These are phyloP conservation scores for Nitzschia sp. DNA, from an alignment of 108 stramenopile species.

Conservation along the genomic window DNA sequence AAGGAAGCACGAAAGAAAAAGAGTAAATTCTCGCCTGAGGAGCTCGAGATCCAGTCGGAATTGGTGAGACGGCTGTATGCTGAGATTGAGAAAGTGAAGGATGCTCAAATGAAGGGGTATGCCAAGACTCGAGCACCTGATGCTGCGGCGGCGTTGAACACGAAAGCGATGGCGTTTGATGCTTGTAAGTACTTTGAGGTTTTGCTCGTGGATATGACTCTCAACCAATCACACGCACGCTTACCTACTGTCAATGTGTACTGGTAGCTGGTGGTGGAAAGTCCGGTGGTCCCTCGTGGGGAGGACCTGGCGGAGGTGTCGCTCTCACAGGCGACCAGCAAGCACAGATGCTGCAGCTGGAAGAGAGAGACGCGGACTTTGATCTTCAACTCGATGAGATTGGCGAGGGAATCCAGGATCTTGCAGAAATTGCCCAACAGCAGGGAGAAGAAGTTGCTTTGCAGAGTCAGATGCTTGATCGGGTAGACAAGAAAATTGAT, in stretches of 20 bases:
- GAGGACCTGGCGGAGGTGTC: slow-evolving; percentile 34
- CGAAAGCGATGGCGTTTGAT: slow-evolving; percentile 56
- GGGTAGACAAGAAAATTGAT: slow-evolving; percentile 70
- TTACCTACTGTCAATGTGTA: background rate
- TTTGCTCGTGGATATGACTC: no score
- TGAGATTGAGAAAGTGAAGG: slow-evolving; percentile 86
- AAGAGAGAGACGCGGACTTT: slow-evolving; percentile 85
- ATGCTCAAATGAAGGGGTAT: slow-evolving; percentile 73
- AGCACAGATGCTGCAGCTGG: slow-evolving; percentile 68
- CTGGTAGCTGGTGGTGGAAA: slow-evolving; percentile 11
- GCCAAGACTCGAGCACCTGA: slow-evolving; percentile 50
- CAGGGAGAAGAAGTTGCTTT: slow-evolving; percentile 85
- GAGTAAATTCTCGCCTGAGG: slow-evolving; percentile 83
- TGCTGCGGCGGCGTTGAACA: slow-evolving; percentile 56
- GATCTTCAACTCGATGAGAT: slow-evolving; percentile 88
- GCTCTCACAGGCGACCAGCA: slow-evolving; percentile 76
- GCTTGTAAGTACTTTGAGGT: slow-evolving; percentile 24
- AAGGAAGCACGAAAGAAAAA: slow-evolving; percentile 86
- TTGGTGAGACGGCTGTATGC: slow-evolving; percentile 71
- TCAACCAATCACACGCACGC: background rate
- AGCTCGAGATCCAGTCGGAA: slow-evolving; percentile 79
- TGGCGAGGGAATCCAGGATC: slow-evolving; percentile 84
- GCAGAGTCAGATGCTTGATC: slow-evolving; percentile 81
- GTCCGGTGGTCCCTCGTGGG: slow-evolving; percentile 24
- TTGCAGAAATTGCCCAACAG: slow-evolving; percentile 74